Percentiles rank a stretch among this genome's conserved stretches.
phyloP scores from a whole-genome alignment of 2,329 filamentous ascomycete species.

The Pseudocercospora musae region DNA sequence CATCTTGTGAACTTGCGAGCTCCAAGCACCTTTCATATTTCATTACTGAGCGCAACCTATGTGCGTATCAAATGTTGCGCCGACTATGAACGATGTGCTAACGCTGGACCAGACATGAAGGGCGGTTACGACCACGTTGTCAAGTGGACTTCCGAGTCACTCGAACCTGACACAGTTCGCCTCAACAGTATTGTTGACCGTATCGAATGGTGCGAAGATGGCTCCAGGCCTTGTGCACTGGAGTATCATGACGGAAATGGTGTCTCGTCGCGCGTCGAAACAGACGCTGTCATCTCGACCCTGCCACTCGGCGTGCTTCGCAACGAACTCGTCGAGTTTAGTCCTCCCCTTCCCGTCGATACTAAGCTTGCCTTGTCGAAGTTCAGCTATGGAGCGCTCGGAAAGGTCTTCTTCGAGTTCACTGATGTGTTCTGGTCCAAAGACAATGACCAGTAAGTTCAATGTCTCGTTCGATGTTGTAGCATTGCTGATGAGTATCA shows the following conservation, averaged over 20 bases:
- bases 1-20: slow-evolving; percentile 42
- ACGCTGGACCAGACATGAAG: slow-evolving; percentile 37
- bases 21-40: slow-evolving; percentile 45
- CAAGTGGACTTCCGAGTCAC: slow-evolving; percentile 41
- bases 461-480: not conserved
- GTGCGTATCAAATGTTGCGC: not conserved
- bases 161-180: slow-evolving; percentile 38
- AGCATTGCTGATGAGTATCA: not conserved
- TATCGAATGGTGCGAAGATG: slow-evolving; percentile 39
- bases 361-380: slow-evolving; percentile 38
- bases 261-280: slow-evolving; percentile 30
- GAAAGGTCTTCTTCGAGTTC: slow-evolving; percentile 46
- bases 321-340: slow-evolving; percentile 41
- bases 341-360: slow-evolving; percentile 38
- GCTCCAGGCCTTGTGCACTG: slow-evolving; percentile 24
- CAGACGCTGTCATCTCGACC: slow-evolving; percentile 42
- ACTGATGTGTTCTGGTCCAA: slow-evolving; percentile 46
- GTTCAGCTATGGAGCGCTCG: slow-evolving; percentile 43
- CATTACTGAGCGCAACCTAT: slow-evolving; percentile 43
- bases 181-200: slow-evolving; percentile 40
- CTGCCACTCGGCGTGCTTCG: slow-evolving; percentile 42
- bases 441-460: slow-evolving; percentile 40
- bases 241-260: slow-evolving; percentile 28
- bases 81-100: not conserved
- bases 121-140: slow-evolving; percentile 46